Evolutionary conservation across 176 grass and related monocot species (phyloP), one percentile per base, ranked within the genome.

Genomic region (Bothriochloa decipiens): DNA sequence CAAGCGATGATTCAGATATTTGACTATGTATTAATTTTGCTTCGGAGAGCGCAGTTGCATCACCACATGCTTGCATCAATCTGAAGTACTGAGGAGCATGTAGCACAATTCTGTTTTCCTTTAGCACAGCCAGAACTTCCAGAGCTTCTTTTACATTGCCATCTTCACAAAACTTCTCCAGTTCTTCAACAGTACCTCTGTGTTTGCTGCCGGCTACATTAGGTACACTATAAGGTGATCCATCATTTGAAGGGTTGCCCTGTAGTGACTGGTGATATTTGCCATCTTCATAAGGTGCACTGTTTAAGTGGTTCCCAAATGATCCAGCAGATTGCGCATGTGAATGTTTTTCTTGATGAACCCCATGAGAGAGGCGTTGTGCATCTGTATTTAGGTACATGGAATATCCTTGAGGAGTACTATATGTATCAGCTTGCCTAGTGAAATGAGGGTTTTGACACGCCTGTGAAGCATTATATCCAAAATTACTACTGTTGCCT

Each of bases 121-220:
- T 86, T 72, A 99, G 85, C 83, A 91, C 63, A 61, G 77, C 81
- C 63, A 96, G 23, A 41, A 82, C 81, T 86, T 89, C 81, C 72
- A 96, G 10, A 68, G 96, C 96, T 83, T 99, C 96, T 83, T 92
- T 91, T 78, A 99, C 10, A 47, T 99, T 92, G 45, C 86, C 86
- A 29, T 91, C 89, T 87, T 88, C 88, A 80, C 93, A 99, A 25
- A 94, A 83, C 42, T 88, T 87, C 63, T 92, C 91, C 72, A 99
- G 75, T 81, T 99, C 93, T 63, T 94, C 91, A 90, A 96, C 61
- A 29, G 93, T 99, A 87, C 83, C 91, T 60, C 82, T 83, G 80
- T 70, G 82, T 81, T 60, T 84, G 25, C 69, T 14, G 46, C 35
- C 36, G 9, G 33, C 58, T 88, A 77, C 89, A 53, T 65, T 41